A percentile compares a stretch with the other conserved stretches of the same genome.
Conservation (phyloP, 306 rosid species). For the Ceratonia siliqua region DNA sequence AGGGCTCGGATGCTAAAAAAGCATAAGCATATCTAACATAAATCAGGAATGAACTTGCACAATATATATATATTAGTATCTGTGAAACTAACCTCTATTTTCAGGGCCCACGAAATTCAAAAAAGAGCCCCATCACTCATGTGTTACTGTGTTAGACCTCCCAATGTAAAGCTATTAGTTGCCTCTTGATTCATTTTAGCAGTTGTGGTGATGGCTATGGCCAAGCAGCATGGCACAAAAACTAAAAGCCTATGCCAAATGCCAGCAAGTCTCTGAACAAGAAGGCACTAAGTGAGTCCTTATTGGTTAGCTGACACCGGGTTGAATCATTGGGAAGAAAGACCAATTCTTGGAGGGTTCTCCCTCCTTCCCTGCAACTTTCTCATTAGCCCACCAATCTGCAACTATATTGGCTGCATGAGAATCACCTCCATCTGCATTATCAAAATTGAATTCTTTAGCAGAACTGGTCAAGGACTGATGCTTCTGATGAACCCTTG, state of each 20-base stretch:
- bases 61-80: neutral
- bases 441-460: constrained; percentile 86
- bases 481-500: constrained; percentile 50
- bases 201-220: constrained; percentile 21
- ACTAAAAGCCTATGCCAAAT: constrained; percentile 32
- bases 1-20: constrained; percentile 27
- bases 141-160: constrained; percentile 41
- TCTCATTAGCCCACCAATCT: constrained; percentile 94
- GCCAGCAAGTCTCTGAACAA: constrained; percentile 17
- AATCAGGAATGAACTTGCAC: constrained; percentile 27
- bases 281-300: constrained; percentile 34
- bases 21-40: constrained; percentile 35
- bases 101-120: constrained; percentile 35
- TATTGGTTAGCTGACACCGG: constrained; percentile 53
- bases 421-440: constrained; percentile 76
- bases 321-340: constrained; percentile 79
- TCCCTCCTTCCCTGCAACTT: constrained; percentile 60
- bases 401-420: constrained; percentile 48
- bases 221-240: constrained; percentile 30
- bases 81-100: constrained; percentile 28
- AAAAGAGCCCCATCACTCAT: constrained; percentile 42
- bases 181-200: constrained; percentile 35
- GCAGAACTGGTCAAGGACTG: constrained; percentile 55
- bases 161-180: constrained; percentile 32
- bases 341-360: constrained; percentile 65